Evolutionary conservation across 768 basidiomycete species (phyloP).

Genomic region (Termitomyces sp.): DNA sequence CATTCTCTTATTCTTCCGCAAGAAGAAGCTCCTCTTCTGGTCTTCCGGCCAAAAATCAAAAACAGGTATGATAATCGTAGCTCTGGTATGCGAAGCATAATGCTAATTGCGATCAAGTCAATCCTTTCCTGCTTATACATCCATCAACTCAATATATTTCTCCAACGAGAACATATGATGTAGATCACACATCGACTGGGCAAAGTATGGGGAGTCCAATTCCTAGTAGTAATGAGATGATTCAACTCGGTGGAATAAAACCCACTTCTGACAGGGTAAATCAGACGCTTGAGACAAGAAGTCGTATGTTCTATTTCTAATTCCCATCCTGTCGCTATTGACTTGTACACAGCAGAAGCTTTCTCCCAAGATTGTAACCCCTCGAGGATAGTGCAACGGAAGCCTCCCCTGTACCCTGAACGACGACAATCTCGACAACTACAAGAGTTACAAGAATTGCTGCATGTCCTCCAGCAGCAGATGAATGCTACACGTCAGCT

Average conservation of each 20-base stretch:
- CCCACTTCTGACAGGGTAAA: neutral
- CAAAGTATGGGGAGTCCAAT: neutral
- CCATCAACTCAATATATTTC: neutral
- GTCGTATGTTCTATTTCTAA: neutral
- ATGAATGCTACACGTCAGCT: neutral
- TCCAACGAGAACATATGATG: neutral
- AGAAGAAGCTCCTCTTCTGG: neutral
- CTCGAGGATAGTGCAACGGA: neutral
- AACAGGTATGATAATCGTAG: neutral
- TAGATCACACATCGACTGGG: neutral
- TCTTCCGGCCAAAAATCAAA: neutral
- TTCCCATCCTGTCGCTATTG: neutral
- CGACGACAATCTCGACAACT: neutral
- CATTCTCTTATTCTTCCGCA: neutral
- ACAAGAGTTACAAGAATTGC: neutral
- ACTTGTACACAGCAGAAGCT: neutral
- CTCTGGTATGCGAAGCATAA: neutral
- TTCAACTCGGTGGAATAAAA: neutral
- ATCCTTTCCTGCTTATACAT: neutral
- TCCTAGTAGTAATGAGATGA: neutral
- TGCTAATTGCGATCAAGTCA: neutral
- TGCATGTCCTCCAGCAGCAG: neutral
- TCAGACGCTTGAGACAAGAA: neutral
- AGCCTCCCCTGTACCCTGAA: neutral
- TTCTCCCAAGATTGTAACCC: neutral